Conservation (phyloP, 1,139 yeast species). For the Wickerhamomyces sp. region DNA sequence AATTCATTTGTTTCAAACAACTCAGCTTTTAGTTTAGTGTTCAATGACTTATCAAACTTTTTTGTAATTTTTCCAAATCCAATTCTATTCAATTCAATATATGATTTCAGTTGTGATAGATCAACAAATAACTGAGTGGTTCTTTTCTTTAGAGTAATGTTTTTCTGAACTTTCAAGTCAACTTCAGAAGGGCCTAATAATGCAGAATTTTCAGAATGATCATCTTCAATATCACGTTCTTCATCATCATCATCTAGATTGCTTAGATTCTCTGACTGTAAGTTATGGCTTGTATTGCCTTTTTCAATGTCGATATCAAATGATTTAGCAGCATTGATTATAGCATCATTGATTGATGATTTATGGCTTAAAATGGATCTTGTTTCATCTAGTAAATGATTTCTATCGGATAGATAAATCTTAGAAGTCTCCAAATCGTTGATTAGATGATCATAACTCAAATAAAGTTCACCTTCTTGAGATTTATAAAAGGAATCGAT, state of each 20-base stretch:
- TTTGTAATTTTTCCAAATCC: conserved; percentile 68
- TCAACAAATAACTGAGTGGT: conserved; percentile 55
- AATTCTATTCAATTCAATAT: conserved; percentile 59
- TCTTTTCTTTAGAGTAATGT: conserved; percentile 52
- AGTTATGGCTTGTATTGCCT: too few relatives aligned
- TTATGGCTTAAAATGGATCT: conserved; percentile 17
- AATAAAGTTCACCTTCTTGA: conserved; percentile 46
- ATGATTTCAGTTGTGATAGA: conserved; percentile 61
- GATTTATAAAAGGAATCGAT: conserved; percentile 55
- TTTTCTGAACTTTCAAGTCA: conserved; percentile 32
- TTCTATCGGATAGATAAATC: conserved; percentile 13
- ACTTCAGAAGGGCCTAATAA: conserved; percentile 32
- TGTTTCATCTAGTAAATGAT: conserved; percentile 10
- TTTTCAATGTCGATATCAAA: conserved; percentile 17
- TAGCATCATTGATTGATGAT: conserved; percentile 18
- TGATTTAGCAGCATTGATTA: conserved; percentile 15
- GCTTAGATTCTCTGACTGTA: too few relatives aligned
- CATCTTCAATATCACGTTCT: conserved; percentile 18
- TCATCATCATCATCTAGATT: conserved; percentile 31
- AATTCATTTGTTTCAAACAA: conserved; percentile 40
- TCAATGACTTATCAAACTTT: conserved; percentile 63
- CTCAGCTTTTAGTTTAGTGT: conserved; percentile 42
- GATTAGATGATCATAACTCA: conserved; percentile 46
- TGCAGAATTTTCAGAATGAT: conserved; percentile 32
- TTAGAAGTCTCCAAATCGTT: conserved; percentile 36